Evolutionary conservation across 2,329 filamentous ascomycete genomes (phyloP), one percentile per base, ranked within the genome.

Genomic region (Sarocladiaceae sp.): DNA sequence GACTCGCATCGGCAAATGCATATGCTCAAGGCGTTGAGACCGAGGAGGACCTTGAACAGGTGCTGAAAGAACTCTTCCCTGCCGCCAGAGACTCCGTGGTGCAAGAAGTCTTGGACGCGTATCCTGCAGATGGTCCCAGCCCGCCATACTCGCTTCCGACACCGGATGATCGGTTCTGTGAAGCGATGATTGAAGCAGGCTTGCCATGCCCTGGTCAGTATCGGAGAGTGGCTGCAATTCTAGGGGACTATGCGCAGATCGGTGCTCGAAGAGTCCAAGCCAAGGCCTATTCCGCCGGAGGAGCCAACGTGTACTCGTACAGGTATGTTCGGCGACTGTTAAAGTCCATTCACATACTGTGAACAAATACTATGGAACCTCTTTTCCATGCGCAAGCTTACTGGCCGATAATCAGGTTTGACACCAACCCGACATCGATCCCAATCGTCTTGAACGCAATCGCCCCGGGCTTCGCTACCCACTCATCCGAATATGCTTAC

Each of bases 401-500:
- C 5, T 31, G 20, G 8, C 36, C 23, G 18, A 33, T 33, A 33
- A 10, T 33, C 51, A 56, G 56, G 28, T 59, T 59, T 39, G 58
- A 59, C 44, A 58, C 58, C 13, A 55, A 55, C 52, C 58, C 58
- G n/a, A 58, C 56, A 2, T 33, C 36, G 6, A 52, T 58, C 6
- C 56, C 56, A 4, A 55, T 59, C 47, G 46, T 26, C 35, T 33
- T 50, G 28, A 51, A 53, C 31, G 26, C 13, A 22, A 29, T 56
- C 40, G 29, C 33, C 7, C 56, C 56, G 11, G 58, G 58, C 36
- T 59, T 59, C 31, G 46, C 56, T 25, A 53, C 46, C 15, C 58
- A 59, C 51, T 54, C 55, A 33, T 29, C 55, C 8, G 56, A 59
- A 46, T 58, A 57, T 29, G 37, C 58, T 18, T 59, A 59, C 50